phyloP scores from a whole-genome alignment of 1,284 basidiomycete genomes.

The Heterobasidion parviporum region DNA sequence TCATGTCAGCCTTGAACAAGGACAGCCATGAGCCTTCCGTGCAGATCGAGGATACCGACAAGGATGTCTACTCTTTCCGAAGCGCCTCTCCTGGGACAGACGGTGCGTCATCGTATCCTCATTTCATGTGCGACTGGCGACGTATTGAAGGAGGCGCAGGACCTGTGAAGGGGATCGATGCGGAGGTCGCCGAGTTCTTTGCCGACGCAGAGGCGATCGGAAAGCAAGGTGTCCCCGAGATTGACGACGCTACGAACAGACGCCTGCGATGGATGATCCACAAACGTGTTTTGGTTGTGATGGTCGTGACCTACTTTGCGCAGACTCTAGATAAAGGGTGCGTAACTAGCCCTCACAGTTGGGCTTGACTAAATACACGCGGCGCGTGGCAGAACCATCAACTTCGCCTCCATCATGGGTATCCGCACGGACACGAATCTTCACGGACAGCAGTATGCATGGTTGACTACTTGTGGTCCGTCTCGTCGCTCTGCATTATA shows the following conservation, averaged over 20 bases:
- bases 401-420: slow-evolving; percentile 51
- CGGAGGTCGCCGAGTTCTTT: slow-evolving; percentile 41
- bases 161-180: slow-evolving; percentile 32
- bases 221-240: slow-evolving; percentile 18
- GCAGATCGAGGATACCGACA: slow-evolving; percentile 21
- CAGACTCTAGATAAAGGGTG: slow-evolving; percentile 46
- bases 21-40: slow-evolving; percentile 8
- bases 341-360: background rate
- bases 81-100: slow-evolving; percentile 10
- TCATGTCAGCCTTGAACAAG: background rate
- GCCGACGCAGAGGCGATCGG: slow-evolving; percentile 20
- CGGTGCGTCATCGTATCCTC: slow-evolving; percentile 6
- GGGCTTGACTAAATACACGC: too few species aligned
- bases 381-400: slow-evolving; percentile 29
- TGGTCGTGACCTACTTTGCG: slow-evolving; percentile 47
- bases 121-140: background rate
- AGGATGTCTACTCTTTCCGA: slow-evolving; percentile 20
- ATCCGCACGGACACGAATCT: slow-evolving; percentile 37
- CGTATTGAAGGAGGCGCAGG: background rate
- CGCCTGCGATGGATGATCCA: slow-evolving; percentile 41
- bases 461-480: slow-evolving; percentile 42
- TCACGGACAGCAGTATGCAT: slow-evolving; percentile 40
- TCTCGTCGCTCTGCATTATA: background rate
- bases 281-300: slow-evolving; percentile 41
- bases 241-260: slow-evolving; percentile 36